Evolutionary conservation across 2,329 filamentous ascomycete species (phyloP), one percentile per base, ranked within the genome.

Genomic region (Paecilomyces niveus): DNA sequence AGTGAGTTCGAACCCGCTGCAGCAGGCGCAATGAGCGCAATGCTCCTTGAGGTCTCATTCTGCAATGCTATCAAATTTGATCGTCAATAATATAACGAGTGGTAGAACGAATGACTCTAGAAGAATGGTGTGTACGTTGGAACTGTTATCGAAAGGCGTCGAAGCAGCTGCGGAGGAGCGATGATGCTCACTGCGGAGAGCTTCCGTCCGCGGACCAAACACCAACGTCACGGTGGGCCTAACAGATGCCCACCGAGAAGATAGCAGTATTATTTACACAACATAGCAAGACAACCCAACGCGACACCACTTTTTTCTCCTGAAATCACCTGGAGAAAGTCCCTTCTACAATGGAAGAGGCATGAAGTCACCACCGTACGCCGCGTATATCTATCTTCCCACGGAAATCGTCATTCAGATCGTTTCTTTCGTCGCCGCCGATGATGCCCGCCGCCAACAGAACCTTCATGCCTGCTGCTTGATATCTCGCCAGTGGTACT

Each of bases 401-500:
- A 76, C 80, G 58, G 83, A 85, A 67, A 72, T 85, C 26, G 62
- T 85, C 53, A 68, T 81, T 21, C 71, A 80, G 26, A 79, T 85
- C 56, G 64, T 83, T 32, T 68, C 70, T 52, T 76, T 77, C 62
- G 61, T 83, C 53, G 68, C 70, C n/a, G 65, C 59, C 6, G 65
- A 68, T 62, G 62, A 64, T 22, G 49, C 54, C 61, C 67, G 67
- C 49, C 72, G 75, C 3, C 84, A 86, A 67, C 54, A 61, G 7
- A 74, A 75, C 1, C 72, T 87, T 15, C 74, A 78, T 57, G 74
- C 76, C 3, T 83, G 82, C 67, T 83, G 81, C 64, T 72, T 82
- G 7, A 72, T 83, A 5, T 81, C 76, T 3, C 78, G 75, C 31
- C 79, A 83, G 62, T 87, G 84, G 84, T 84, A 86, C 65, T 73